These are phyloP conservation scores for Chloromonas sp. DNA, from an alignment of 163 green algal species.

Conservation along the genomic window DNA sequence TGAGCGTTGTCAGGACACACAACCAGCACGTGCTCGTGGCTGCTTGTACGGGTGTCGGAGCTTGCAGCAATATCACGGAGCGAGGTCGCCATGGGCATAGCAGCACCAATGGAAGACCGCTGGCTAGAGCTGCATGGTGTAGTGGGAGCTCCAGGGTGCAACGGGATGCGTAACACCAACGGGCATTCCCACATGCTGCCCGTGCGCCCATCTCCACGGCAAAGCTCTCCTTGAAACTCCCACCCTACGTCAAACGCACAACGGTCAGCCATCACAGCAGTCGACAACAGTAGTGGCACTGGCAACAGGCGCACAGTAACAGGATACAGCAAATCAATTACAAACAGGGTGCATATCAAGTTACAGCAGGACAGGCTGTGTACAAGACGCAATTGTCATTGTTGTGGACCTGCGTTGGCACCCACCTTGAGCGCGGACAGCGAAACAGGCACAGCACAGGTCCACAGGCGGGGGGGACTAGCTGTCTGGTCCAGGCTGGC, in stretches of 20 bases:
- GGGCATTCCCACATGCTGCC: background rate
- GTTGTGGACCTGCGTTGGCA: no score
- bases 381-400: no score
- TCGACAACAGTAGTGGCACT: background rate
- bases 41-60: background rate
- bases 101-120: background rate
- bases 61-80: background rate
- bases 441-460: no score
- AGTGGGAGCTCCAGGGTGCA: no score
- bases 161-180: background rate
- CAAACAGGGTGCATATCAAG: no score
- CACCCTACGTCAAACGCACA: background rate
- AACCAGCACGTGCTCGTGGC: background rate
- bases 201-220: background rate
- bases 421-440: no score
- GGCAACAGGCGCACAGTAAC: background rate
- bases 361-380: no score
- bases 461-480: no score
- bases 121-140: background rate
- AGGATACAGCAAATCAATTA: no score
- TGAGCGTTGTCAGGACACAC: background rate
- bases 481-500: no score
- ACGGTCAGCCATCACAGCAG: background rate
- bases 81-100: background rate
- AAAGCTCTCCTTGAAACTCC: background rate